phyloP scores from a whole-genome alignment of 2,329 filamentous ascomycete species.

The Pseudogymnoascus sp. region DNA sequence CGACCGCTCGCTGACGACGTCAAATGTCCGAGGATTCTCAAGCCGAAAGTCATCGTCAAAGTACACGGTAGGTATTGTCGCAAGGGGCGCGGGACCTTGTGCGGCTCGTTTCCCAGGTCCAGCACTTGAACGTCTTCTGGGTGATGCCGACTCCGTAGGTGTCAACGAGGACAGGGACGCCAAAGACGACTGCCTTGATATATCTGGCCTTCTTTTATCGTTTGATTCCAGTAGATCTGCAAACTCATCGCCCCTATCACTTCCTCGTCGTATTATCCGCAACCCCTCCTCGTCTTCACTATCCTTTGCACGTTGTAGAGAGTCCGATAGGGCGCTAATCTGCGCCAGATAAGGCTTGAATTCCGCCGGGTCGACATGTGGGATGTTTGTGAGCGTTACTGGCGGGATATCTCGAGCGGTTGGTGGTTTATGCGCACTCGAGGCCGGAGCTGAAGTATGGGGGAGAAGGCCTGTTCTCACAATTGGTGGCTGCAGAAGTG shows the following conservation, averaged over 20 bases:
- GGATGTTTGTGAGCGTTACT: slow-evolving; percentile 82
- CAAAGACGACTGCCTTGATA: slow-evolving; percentile 34
- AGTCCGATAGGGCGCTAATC: slow-evolving; percentile 81
- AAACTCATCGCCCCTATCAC: slow-evolving; percentile 32
- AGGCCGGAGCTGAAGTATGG: slow-evolving; percentile 60
- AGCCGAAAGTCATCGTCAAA: slow-evolving; percentile 93
- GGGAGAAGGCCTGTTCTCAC: slow-evolving; percentile 79
- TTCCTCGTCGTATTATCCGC: slow-evolving; percentile 26
- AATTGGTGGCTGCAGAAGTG: slow-evolving; percentile 83
- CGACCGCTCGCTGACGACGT: slow-evolving; percentile 90
- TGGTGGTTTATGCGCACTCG: slow-evolving; percentile 72
- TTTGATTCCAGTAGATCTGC: slow-evolving; percentile 31
- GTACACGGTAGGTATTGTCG: slow-evolving; percentile 87
- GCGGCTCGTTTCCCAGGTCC: slow-evolving; percentile 47
- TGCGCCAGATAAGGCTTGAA: slow-evolving; percentile 81
- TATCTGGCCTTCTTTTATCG: slow-evolving; percentile 19
- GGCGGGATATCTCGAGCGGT: slow-evolving; percentile 87
- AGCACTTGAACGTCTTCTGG: slow-evolving; percentile 44
- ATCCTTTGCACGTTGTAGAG: slow-evolving; percentile 75
- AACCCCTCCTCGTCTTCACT: slow-evolving; percentile 56
- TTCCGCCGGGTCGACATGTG: slow-evolving; percentile 67
- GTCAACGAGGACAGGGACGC: slow-evolving; percentile 33
- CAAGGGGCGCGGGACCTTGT: slow-evolving; percentile 75
- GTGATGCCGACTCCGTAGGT: slow-evolving; percentile 23
- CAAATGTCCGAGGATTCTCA: slow-evolving; percentile 92